Percentiles rank a stretch among this genome's conserved stretches.
Evolutionary conservation across 2,329 filamentous ascomycete genomes (phyloP).

Genomic region (Trichophaea hybrida): DNA sequence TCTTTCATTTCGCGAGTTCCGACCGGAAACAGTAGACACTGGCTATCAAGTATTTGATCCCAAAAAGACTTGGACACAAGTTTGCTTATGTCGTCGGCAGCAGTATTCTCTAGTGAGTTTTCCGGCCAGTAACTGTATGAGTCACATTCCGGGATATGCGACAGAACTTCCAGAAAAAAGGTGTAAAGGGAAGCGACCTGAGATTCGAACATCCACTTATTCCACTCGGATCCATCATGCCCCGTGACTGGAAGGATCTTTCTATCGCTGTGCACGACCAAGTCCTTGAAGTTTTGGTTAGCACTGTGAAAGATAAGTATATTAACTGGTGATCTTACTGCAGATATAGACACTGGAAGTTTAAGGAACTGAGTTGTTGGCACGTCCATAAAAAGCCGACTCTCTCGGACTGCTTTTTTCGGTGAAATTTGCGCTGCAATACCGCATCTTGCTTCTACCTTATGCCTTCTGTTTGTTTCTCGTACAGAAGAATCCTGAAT

Average conservation of each 20-base stretch:
- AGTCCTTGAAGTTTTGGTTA: conserved; percentile 8
- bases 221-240: conserved; percentile 15
- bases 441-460: conserved; percentile 17
- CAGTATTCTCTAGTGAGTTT: neutral
- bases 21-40: neutral
- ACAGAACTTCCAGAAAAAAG: conserved; percentile 1
- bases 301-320: neutral
- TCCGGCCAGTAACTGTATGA: conserved; percentile 1
- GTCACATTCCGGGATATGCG: neutral
- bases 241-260: neutral
- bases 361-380: conserved; percentile 8
- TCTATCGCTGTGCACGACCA: conserved; percentile 19
- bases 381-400: conserved; percentile 15
- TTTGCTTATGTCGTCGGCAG: neutral
- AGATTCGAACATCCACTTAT: conserved; percentile 16
- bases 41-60: neutral
- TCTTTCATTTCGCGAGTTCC: neutral
- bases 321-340: conserved; percentile 9
- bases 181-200: conserved; percentile 14
- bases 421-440: conserved; percentile 5
- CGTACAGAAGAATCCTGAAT: neutral
- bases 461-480: neutral
- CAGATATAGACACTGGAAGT: conserved; percentile 17
- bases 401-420: neutral
- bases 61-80: neutral